Conservation (phyloP, 306 rosid genomes). For the Delonix regia region DNA sequence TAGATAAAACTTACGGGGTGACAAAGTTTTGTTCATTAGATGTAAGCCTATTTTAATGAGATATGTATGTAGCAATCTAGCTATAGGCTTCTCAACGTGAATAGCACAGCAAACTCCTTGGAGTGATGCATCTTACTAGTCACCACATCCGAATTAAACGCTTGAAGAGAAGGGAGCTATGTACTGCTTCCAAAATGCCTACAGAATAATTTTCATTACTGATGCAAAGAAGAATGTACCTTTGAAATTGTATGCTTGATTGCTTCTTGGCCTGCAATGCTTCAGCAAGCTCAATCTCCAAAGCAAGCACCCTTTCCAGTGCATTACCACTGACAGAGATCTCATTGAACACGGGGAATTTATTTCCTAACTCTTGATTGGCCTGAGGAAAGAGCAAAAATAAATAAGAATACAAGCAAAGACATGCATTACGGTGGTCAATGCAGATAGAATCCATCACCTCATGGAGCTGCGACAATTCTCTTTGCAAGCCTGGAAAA, state of each 20-base stretch:
- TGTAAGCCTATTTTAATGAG: background rate
- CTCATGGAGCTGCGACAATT: slow-evolving; percentile 73
- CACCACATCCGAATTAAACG: background rate
- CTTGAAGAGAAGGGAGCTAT: background rate
- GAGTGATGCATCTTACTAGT: slow-evolving; percentile 6
- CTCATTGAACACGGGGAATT: slow-evolving; percentile 71
- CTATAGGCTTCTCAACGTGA: background rate
- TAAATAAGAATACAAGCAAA: slow-evolving; percentile 30
- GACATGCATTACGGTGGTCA: slow-evolving; percentile 12
- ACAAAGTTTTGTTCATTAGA: background rate
- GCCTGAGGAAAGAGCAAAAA: slow-evolving; percentile 55
- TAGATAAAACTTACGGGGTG: background rate
- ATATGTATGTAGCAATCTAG: slow-evolving; percentile 1
- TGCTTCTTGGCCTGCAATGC: slow-evolving; percentile 80
- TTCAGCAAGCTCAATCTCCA: slow-evolving; percentile 95
- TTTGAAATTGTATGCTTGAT: slow-evolving; percentile 75
- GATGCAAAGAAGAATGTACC: slow-evolving; percentile 56
- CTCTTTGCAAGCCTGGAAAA: slow-evolving; percentile 73
- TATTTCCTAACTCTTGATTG: slow-evolving; percentile 79
- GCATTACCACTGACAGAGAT: slow-evolving; percentile 77
- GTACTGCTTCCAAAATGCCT: slow-evolving; percentile 7
- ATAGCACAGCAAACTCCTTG: background rate
- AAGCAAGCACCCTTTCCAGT: slow-evolving; percentile 90
- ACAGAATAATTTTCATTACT: slow-evolving; percentile 16
- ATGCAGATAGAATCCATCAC: slow-evolving; percentile 47